phyloP scores from a whole-genome alignment of 108 stramenopile species.

The Cyclostephanos tholiformis region DNA sequence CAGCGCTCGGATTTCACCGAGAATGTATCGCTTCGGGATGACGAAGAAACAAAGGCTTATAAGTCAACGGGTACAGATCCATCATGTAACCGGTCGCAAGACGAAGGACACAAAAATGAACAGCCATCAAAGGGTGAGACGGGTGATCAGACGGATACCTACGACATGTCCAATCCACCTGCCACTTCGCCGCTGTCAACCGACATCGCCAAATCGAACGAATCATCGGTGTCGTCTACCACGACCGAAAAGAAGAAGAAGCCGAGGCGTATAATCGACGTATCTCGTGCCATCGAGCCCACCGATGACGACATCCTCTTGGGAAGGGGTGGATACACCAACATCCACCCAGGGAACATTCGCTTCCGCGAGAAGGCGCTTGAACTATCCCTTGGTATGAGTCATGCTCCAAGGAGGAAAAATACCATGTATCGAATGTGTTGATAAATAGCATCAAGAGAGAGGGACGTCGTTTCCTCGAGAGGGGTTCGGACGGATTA shows the following conservation, averaged over 20 bases:
- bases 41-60: neutral
- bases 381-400: conserved; percentile 26
- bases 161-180: too few species aligned
- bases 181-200: conserved; percentile 6
- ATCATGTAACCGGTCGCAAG: too few species aligned
- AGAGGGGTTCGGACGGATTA: conserved; percentile 42
- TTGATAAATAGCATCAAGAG: conserved; percentile 31
- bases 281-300: conserved; percentile 15
- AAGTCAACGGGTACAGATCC: too few species aligned
- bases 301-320: conserved; percentile 74
- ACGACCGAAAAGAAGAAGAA: neutral
- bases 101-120: too few species aligned
- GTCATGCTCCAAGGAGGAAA: conserved; percentile 31
- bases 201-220: neutral
- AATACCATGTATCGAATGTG: conserved; percentile 30
- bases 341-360: conserved; percentile 69
- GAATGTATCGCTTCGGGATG: neutral
- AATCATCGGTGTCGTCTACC: neutral
- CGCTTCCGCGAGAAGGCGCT: conserved; percentile 54
- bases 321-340: conserved; percentile 75
- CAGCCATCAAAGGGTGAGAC: too few species aligned
- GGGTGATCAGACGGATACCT: too few species aligned
- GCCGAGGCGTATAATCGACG: conserved; percentile 25
- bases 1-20: conserved; percentile 23
- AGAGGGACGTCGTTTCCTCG: conserved; percentile 35